Base-by-base conservation (phyloP, 108 stramenopile species). In the Nitzschia putrida region DNA sequence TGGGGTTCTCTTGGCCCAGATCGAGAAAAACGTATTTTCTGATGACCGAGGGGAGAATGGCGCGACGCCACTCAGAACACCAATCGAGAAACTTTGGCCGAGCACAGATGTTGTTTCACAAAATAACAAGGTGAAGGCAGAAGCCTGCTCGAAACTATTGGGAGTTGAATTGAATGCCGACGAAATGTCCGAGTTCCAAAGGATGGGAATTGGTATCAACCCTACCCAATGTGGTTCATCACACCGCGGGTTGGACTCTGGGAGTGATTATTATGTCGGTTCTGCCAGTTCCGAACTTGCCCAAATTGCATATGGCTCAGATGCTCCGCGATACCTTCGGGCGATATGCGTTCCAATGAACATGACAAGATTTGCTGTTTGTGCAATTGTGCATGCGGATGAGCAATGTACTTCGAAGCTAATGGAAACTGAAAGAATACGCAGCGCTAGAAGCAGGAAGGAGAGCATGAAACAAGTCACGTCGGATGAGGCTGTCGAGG, bases 291-390 rank as follows among this genome's bases (percentile, higher is more conserved):
- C 57, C 20, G 84, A 89, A 14, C 78, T 93, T 49, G 66, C 75
- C 12, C 81, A 80, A 24, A 69, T 93, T 66, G 87, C 91, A 8
- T 78, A 83, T 57, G 91, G 88, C 12, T 83, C 87, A 14, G 88
- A 89, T 56, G 83, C 88, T 56, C 85, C 91, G 18, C 82, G 91
- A 23, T 93, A 87, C 61, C 78, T 88, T 42, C 72, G 91, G 13
- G 88, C 83, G 24, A 61, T 86, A n/a, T 78, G 83, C 39, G 91
- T 93, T 26, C 91, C 91, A 10, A 80, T 93, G 72, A 82, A 88
- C 61, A 37, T 93, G 10, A 89, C 88, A 18, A 77, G 88, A 26
- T 90, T 83, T 72, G 85, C 83, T 11, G 69, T 93, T 29, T 72
- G 72, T n/a, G 85, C 81, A 22, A 69, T 93, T 42, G 81, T 82